Base-by-base conservation (phyloP, 768 basidiomycete genomes). In the Mycena belliarum region DNA sequence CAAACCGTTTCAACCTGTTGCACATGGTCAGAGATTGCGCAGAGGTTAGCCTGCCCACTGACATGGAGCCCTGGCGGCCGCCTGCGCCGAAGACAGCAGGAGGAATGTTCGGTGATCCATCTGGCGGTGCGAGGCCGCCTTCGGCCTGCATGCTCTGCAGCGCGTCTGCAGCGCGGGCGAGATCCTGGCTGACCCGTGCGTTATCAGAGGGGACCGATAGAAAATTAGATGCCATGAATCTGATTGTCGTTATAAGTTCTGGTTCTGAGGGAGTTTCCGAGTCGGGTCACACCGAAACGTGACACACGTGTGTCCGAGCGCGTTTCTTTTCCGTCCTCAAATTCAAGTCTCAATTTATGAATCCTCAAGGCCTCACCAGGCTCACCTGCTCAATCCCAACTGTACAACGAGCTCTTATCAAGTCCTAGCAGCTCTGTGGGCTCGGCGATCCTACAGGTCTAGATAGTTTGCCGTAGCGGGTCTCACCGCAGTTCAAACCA, bases 1-100 rank as follows among this genome's bases (percentile, higher is more conserved):
- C 91, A 65, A 92, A 93, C 63, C 80, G 79, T 76, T 89, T 91
- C 64, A 93, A 72, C 86, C 89, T 92, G 57, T 46, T 18, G 46
- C 0, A 41, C 23, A 14, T 48, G 8, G 45, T 46, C 45, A 49
- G 37, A 38, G 59, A 15, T 52, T 40, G 42, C 23, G 15, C 20
- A 41, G 32, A 33, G 21, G 23, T 23, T n/a, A 35, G 42, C 48
- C n/a, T n/a, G n/a, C n/a, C 60, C 47, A 57, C 60, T 56, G 45
- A 59, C 61, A 55, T 55, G 18, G 61, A 63, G 41, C 61, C 61
- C 45, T 63, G 61, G 6, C 21, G 61, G 49, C 89, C 89, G 16
- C 86, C 87, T 50, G 89, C 90, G 20, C 86, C 86, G 66, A 91
- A 91, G 41, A 79, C 70, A 44, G 79, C 76, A 6, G 88, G 88